These are phyloP conservation scores for Protostelium mycophagum DNA, from an alignment of 78 protist species.

Conservation along the genomic window DNA sequence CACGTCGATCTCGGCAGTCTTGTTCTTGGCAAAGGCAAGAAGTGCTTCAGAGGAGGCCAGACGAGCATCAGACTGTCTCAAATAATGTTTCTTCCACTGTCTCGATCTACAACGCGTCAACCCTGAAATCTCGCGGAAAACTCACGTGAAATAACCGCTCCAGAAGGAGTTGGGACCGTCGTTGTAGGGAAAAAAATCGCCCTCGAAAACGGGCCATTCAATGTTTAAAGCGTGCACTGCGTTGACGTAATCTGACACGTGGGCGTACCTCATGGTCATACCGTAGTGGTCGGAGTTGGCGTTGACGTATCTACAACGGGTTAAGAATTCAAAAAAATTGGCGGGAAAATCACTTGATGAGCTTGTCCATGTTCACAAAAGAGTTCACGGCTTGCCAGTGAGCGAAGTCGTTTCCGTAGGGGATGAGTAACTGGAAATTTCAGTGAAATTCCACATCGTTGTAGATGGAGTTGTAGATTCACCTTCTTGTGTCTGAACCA, in stretches of 20 bases:
- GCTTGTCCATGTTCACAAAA: not conserved
- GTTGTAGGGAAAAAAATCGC: constrained; percentile 90
- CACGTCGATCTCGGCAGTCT: too few species aligned
- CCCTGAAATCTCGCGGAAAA: too few species aligned
- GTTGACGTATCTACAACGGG: not conserved
- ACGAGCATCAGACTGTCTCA: not conserved
- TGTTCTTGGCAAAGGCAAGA: not conserved
- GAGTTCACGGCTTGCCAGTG: not conserved
- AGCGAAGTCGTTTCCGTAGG: not conserved
- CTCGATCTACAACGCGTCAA: not conserved
- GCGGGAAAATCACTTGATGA: not conserved
- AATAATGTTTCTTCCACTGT: not conserved
- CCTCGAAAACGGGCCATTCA: constrained; percentile 46
- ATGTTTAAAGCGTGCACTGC: constrained; percentile 28
- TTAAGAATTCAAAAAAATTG: too few species aligned
- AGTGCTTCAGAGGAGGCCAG: not conserved
- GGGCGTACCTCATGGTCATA: constrained; percentile 52
- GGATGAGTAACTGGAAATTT: not conserved
- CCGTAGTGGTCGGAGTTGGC: constrained; percentile 54
- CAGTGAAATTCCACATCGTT: not conserved
- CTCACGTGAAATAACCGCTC: constrained; percentile 86
- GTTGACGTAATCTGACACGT: constrained; percentile 54
- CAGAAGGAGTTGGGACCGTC: constrained; percentile 74
- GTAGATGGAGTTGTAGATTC: too few species aligned
- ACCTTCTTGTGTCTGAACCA: not conserved